Evolutionary conservation across 1,284 basidiomycete species (phyloP).

Genomic region (Pterulicium gracile): DNA sequence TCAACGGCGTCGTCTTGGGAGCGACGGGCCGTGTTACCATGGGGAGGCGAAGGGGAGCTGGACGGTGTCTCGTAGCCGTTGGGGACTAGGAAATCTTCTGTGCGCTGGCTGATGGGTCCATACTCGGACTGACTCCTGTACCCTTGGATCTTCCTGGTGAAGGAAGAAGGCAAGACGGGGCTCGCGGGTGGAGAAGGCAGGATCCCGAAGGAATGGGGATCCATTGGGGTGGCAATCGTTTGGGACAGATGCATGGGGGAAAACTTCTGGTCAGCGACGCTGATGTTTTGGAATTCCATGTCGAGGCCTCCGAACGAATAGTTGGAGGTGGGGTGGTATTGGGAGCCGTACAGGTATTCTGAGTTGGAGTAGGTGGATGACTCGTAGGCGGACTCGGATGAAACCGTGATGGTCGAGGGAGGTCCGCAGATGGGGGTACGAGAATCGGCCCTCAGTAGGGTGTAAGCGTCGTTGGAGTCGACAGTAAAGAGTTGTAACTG

Average conservation of each 20-base stretch:
- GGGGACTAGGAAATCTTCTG: constrained; percentile 11
- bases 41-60: constrained; percentile 34
- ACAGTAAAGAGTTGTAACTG: constrained; percentile 53
- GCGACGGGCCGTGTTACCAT: constrained; percentile 27
- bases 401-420: constrained; percentile 66
- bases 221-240: constrained; percentile 20
- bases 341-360: constrained; percentile 36
- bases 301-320: constrained; percentile 25
- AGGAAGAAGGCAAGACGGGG: constrained; percentile 29
- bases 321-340: constrained; percentile 40
- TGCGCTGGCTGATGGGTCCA: constrained; percentile 35
- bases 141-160: constrained; percentile 23
- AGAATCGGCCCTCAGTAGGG: constrained; percentile 45
- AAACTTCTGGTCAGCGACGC: constrained; percentile 43
- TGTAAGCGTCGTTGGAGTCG: constrained; percentile 52
- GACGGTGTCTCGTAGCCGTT: constrained; percentile 19
- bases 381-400: constrained; percentile 67
- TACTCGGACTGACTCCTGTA: constrained; percentile 54
- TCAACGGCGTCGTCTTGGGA: constrained; percentile 39
- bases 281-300: constrained; percentile 59
- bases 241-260: neutral
- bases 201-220: constrained; percentile 38
- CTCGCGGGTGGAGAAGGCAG: constrained; percentile 51
- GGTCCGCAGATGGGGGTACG: constrained; percentile 49
- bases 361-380: constrained; percentile 56